phyloP scores from a whole-genome alignment of 192 early-diverging fungal species.

The Coemansia sp. region DNA sequence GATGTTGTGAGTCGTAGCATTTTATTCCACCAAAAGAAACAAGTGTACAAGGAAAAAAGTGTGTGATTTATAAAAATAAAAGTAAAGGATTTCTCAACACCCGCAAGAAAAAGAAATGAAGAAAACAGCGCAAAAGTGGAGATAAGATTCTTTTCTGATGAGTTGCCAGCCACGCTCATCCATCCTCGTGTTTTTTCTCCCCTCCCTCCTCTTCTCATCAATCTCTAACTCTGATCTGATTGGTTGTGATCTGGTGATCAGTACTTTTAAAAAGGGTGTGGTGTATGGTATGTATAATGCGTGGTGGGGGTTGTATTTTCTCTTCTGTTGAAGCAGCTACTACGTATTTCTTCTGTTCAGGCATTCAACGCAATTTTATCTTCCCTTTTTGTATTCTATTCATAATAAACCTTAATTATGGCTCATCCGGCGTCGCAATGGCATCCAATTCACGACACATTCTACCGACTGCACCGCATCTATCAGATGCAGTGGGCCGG shows the following conservation, averaged over 20 bases:
- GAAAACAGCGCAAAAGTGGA: neutral
- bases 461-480: constrained; percentile 69
- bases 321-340: no score
- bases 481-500: constrained; percentile 90
- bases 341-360: no score
- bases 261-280: no score
- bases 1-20: constrained; percentile 7
- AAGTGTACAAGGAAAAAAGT: no score
- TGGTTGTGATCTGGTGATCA: no score
- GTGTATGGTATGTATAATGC: no score
- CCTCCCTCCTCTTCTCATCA: no score
- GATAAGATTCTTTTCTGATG: neutral
- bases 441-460: constrained; percentile 50
- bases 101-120: constrained; percentile 4
- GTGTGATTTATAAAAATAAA: neutral
- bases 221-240: no score
- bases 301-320: no score
- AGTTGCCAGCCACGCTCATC: no score
- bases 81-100: neutral
- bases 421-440: constrained; percentile 40
- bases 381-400: constrained; percentile 1
- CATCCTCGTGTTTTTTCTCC: no score
- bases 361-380: neutral
- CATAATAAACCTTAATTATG: neutral
- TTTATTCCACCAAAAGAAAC: neutral